Base-by-base conservation (phyloP, 306 rosid species). In the Gastrolobium bilobum region DNA sequence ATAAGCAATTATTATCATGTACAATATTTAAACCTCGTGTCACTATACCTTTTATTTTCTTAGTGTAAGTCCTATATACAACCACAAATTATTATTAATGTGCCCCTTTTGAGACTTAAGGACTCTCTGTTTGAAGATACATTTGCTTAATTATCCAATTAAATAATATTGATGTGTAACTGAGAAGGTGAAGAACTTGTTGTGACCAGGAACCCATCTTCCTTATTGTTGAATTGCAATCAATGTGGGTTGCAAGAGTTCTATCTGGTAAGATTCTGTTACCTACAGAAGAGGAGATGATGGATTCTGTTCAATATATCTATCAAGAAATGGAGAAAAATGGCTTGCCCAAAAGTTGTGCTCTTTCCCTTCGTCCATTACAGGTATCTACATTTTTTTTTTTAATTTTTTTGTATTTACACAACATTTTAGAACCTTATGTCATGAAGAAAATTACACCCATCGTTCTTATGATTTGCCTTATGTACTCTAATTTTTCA, bases 231-330 rank as follows among this genome's bases (percentile, higher is more conserved):
- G 88, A 84, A 15, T 76, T 84, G 34, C 88, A 84, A 71, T 46
- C 73, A 71, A 84, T 71, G 47, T 84, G 85, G 85, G 63, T 84
- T 2, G 85, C 88, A 52, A 70, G 71, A 47, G 80, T 84, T 64
- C 65, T 84, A 48, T 84, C 88, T 2, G 80, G 88, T 9, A 76
- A 84, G 30, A 35, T 76, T 39, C 5, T 40, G 0, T 47, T 80
- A 34, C 85, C 88, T 8, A 39, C 67, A 1, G 77, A 84, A 50
- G 48, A 80, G n/a, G 88, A 76, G 47, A 84, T 84, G 85, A 64
- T 71, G 73, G 29, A 62, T 10, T 64, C 20, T 56, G 53, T 84
- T 65, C 44, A 76, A 71, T 43, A 84, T 0, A 40, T 62, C 10
- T 84, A 80, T 65, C 76, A 64, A 58, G 43, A 11, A 52, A 64